A percentile compares a stretch with the other conserved stretches of the same genome.
Evolutionary conservation across 1,284 basidiomycete genomes (phyloP).

Genomic region (Microbotryum lychnidis-dioicae): DNA sequence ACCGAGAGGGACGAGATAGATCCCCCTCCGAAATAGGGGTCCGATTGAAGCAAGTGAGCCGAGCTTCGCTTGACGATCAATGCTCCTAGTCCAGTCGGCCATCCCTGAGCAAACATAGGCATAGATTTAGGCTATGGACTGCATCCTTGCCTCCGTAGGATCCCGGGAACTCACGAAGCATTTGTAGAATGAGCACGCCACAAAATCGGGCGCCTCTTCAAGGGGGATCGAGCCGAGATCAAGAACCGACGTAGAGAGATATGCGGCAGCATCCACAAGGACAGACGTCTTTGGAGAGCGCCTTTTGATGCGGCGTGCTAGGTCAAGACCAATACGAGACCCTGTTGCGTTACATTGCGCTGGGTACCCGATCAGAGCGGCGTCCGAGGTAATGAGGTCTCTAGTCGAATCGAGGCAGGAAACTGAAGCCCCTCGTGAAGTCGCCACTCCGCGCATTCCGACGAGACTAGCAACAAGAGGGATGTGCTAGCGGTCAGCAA

Average conservation of each 20-base stretch:
- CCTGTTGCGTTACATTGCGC: constrained; percentile 28
- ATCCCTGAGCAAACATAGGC: constrained; percentile 44
- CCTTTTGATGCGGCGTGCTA: constrained; percentile 18
- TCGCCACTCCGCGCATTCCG: constrained; percentile 65
- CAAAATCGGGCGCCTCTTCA: constrained; percentile 67
- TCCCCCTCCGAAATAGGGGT: constrained; percentile 74
- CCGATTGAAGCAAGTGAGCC: constrained; percentile 47
- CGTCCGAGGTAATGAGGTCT: constrained; percentile 9
- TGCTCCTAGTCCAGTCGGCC: constrained; percentile 73
- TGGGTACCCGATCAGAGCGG: constrained; percentile 24
- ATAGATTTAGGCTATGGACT: background rate
- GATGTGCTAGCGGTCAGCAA: background rate
- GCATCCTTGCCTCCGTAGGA: rapidly evolving
- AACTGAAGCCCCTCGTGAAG: constrained; percentile 49
- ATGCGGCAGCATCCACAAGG: constrained; percentile 35
- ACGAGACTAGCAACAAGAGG: constrained; percentile 52
- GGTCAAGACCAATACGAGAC: constrained; percentile 10
- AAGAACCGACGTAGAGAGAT: constrained; percentile 51
- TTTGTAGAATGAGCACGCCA: constrained; percentile 77
- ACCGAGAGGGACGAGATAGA: constrained; percentile 72
- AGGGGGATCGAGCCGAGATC: constrained; percentile 67
- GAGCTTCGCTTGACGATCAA: constrained; percentile 64
- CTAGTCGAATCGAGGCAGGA: constrained; percentile 49
- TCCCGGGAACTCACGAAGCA: constrained; percentile 50
- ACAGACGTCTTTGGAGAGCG: constrained; percentile 17